Evolutionary conservation across 2,329 filamentous ascomycete species (phyloP), one percentile per base, ranked within the genome.

Genomic region (Curvularia spicifera): DNA sequence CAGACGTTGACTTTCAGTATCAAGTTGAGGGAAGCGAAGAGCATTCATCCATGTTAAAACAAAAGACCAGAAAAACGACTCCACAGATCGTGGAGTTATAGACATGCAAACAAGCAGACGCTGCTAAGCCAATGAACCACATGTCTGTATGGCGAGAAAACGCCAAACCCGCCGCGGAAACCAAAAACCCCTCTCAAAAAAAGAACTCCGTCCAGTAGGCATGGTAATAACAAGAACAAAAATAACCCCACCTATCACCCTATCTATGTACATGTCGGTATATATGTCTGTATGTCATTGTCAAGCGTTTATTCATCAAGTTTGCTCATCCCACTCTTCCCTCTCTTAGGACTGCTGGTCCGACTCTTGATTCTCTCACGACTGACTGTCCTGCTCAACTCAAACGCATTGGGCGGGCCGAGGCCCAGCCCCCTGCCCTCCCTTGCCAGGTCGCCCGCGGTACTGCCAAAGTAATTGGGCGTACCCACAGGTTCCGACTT

Each of bases 381-480:
- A 73, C 92, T 96, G 73, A 97, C 94, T 0, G 91, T 96, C 65
- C 94, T 82, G 2, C 92, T 85, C 53, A 91, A 88, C 63, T 86
- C 84, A 53, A 73, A 72, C 12, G 58, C 71, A 37, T 55, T 59
- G 3, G 68, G 63, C 6, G 70, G 68, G 7, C 56, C 72, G 60
- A 70, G 68, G 51, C 74, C 78, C 22, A 76, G 48, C 2, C 69
- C 72, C 1, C 65, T 65, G 0, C 74, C 78, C 46, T 76, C 73
- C 9, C 59, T 49, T 26, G 72, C 39, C 22, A 73, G 52, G 51
- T 74, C 70, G 15, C 54, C 46, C 6, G 58, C 60, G 13, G 60
- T 24, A 12, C 47, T 8, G 60, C 71, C 50, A 68, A 74, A 66
- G 61, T 73, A 58, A 44, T 49, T 46, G 40, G 61, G 63, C 5